Evolutionary conservation across 257 asterid genomes (phyloP).

Genomic region (Salvia rosmarinus): DNA sequence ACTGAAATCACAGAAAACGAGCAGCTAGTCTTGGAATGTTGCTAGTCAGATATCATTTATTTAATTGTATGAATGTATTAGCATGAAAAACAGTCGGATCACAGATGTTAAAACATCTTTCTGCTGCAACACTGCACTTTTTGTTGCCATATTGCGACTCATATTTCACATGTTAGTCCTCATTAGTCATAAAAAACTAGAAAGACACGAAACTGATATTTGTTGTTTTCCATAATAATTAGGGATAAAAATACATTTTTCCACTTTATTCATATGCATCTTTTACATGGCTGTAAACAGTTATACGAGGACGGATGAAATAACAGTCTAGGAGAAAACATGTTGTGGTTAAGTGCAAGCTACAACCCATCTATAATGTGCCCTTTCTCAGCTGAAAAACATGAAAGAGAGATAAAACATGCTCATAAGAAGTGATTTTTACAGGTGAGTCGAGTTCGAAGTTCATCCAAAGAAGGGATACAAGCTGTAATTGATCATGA

Average conservation of each 20-base stretch:
- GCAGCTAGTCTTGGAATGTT: constrained; percentile 5
- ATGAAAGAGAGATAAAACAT: background rate
- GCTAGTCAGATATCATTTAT: background rate
- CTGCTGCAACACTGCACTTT: background rate
- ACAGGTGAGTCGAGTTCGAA: background rate
- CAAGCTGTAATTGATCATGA: too few relatives aligned
- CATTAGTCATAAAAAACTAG: background rate
- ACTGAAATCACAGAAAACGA: background rate
- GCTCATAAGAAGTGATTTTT: background rate
- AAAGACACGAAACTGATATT: constrained; percentile 6
- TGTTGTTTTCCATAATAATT: too few relatives aligned
- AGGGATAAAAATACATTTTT: too few relatives aligned
- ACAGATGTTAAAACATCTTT: background rate
- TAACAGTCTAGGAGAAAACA: too few relatives aligned
- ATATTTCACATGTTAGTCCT: background rate
- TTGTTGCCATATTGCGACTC: background rate
- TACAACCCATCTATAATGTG: too few relatives aligned
- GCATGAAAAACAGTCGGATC: background rate
- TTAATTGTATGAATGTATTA: background rate
- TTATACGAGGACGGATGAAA: too few relatives aligned
- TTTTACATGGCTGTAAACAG: too few relatives aligned
- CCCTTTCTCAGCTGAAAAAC: too few relatives aligned
- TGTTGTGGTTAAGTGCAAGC: too few relatives aligned
- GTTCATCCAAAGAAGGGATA: background rate
- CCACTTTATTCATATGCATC: too few relatives aligned